Conservation (phyloP, 108 stramenopile species). For the Cyclotella atomus region DNA sequence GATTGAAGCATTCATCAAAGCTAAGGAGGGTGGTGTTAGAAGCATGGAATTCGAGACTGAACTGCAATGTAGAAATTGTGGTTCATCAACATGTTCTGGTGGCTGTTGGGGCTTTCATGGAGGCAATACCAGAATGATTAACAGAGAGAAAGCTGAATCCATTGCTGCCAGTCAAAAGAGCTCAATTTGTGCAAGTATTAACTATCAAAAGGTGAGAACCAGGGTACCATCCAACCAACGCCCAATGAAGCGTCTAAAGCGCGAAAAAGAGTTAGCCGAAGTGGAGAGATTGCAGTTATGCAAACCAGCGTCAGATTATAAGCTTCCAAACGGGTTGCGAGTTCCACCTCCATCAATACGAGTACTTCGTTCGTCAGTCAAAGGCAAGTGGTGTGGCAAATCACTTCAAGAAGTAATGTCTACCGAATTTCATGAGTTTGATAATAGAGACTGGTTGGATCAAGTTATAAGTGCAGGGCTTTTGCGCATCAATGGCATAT, state of each 20-base stretch:
- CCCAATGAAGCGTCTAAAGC: constrained; percentile 43
- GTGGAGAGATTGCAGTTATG: constrained; percentile 47
- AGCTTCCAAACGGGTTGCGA: constrained; percentile 56
- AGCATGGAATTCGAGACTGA: not conserved
- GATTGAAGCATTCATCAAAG: constrained; percentile 38
- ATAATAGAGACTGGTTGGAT: constrained; percentile 24
- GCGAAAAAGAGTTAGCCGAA: constrained; percentile 55
- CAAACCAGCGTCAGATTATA: constrained; percentile 42
- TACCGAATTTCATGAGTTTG: constrained; percentile 61
- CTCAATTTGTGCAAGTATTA: not conserved
- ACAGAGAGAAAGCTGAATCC: constrained; percentile 15
- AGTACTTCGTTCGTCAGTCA: constrained; percentile 57
- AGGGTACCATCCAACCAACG: constrained; percentile 47
- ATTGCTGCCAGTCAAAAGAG: not conserved
- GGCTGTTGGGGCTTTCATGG: constrained; percentile 88
- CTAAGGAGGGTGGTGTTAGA: not conserved
- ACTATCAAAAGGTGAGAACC: constrained; percentile 21
- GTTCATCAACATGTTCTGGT: constrained; percentile 58
- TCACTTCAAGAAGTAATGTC: constrained; percentile 55
- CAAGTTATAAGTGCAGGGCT: constrained; percentile 53
- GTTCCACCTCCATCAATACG: constrained; percentile 66
- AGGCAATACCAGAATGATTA: constrained; percentile 61
- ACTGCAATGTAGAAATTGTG: constrained; percentile 74
- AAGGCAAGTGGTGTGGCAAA: constrained; percentile 80
- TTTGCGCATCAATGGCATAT: constrained; percentile 63